Evolutionary conservation across 2,329 filamentous ascomycete species (phyloP).

Genomic region (Curvularia hawaiiensis): DNA sequence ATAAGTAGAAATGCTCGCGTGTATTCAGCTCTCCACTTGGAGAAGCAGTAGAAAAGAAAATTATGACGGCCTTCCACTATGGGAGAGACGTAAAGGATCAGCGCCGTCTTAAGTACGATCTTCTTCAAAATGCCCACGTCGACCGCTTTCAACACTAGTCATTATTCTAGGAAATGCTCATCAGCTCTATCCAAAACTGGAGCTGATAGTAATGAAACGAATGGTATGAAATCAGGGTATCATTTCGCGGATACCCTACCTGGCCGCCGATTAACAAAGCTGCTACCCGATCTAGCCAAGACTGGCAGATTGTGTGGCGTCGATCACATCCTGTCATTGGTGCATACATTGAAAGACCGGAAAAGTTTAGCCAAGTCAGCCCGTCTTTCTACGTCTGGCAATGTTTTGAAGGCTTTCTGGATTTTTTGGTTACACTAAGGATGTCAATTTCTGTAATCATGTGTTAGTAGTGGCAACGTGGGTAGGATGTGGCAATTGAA

Average conservation of each 20-base stretch:
- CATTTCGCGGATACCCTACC: slow-evolving; percentile 1
- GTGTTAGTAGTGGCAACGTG: not conserved
- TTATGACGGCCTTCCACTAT: not conserved
- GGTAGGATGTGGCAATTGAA: not conserved
- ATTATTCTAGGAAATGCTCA: slow-evolving; percentile 3
- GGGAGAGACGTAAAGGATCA: slow-evolving; percentile 2
- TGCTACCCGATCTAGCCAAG: slow-evolving; percentile 13
- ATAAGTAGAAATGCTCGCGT: not conserved
- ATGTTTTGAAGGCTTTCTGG: slow-evolving; percentile 11
- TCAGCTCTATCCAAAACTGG: slow-evolving; percentile 6
- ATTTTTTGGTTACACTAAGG: not conserved
- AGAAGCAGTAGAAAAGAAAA: not conserved
- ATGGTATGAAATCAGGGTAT: not conserved
- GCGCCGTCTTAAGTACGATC: slow-evolving; percentile 8
- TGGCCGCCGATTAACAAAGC: slow-evolving; percentile 5
- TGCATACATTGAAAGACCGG: slow-evolving; percentile 15
- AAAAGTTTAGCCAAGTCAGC: slow-evolving; percentile 28
- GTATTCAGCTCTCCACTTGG: not conserved
- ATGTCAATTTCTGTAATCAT: not conserved
- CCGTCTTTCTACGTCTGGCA: not conserved
- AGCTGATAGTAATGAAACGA: not conserved
- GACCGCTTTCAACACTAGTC: not conserved
- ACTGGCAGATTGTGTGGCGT: slow-evolving; percentile 12
- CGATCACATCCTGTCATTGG: slow-evolving; percentile 16
- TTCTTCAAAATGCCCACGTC: slow-evolving; percentile 4